phyloP scores from a whole-genome alignment of 768 basidiomycete genomes.

The Daedaleopsis nitida region DNA sequence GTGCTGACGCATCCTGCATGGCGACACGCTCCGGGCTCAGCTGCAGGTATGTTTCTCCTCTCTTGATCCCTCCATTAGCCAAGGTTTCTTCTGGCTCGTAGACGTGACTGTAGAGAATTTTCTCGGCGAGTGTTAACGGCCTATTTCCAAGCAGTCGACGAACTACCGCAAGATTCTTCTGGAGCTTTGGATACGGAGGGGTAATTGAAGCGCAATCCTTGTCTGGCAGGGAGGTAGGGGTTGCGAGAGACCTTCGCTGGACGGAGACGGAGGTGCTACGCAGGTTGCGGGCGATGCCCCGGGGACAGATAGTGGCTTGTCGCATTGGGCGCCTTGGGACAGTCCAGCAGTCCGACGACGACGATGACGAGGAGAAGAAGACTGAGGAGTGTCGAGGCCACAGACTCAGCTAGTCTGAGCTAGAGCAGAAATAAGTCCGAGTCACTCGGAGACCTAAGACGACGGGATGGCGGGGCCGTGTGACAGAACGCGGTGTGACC shows the following conservation, averaged over 20 bases:
- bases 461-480: background rate
- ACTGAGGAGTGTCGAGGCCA: background rate
- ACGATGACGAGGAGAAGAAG: background rate
- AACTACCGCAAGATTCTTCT: conserved; percentile 70
- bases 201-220: conserved; percentile 76
- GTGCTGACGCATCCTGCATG: conserved; percentile 94
- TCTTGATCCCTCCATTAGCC: conserved; percentile 61
- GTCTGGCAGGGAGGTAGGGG: conserved; percentile 42
- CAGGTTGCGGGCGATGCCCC: background rate
- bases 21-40: conserved; percentile 92
- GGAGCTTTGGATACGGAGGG: conserved; percentile 78
- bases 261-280: background rate
- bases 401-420: no score
- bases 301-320: conserved; percentile 2
- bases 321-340: conserved; percentile 9
- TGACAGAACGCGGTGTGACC: conserved; percentile 5
- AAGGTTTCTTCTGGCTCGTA: conserved; percentile 75
- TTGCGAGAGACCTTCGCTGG: conserved; percentile 35
- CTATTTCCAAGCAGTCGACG: conserved; percentile 66
- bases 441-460: conserved; percentile 8
- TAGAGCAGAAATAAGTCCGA: conserved; percentile 8
- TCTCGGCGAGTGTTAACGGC: conserved; percentile 94
- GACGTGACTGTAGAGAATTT: conserved; percentile 95
- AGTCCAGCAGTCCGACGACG: conserved; percentile 12
- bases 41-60: conserved; percentile 90